These are phyloP conservation scores for Nasturtium officinale DNA, from an alignment of 345 rosid genomes.

Conservation along the genomic window DNA sequence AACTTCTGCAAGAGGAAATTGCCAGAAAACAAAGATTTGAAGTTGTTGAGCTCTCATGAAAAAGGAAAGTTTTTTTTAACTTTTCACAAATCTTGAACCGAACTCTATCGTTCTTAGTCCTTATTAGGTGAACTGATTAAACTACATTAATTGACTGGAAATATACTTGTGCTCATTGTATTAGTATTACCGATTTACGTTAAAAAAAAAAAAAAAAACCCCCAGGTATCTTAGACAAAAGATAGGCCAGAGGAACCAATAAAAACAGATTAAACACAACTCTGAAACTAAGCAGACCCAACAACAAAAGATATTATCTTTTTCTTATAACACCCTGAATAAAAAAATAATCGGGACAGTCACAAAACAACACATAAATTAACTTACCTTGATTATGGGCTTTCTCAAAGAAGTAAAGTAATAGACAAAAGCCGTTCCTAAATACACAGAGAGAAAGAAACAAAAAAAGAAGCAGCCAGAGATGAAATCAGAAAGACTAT, in stretches of 20 bases:
- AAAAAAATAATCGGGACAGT: background rate
- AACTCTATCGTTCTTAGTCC: conserved; percentile 28
- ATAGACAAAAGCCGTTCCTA: conserved; percentile 27
- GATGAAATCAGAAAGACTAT: conserved; percentile 19
- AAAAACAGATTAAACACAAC: background rate
- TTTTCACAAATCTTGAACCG: conserved; percentile 24
- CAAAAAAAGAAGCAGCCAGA: conserved; percentile 20
- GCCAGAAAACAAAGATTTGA: conserved; percentile 36
- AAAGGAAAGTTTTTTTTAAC: conserved; percentile 21
- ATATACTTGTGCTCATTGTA: background rate
- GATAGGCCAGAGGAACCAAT: background rate
- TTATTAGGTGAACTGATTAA: conserved; percentile 28
- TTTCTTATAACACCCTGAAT: background rate
- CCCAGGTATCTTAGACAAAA: background rate
- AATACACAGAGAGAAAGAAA: conserved; percentile 5
- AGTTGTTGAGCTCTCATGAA: conserved; percentile 41
- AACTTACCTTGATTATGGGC: conserved; percentile 29
- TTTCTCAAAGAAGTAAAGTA: conserved; percentile 28
- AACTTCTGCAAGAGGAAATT: too few species aligned
- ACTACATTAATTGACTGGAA: conserved; percentile 11
- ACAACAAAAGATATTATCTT: background rate
- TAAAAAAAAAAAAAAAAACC: too few species aligned
- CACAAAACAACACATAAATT: conserved; percentile 21
- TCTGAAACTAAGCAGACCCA: background rate
- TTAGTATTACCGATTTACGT: background rate